Evolutionary conservation across 2,329 filamentous ascomycete species (phyloP).

Genomic region (Diaporthe nobilis): DNA sequence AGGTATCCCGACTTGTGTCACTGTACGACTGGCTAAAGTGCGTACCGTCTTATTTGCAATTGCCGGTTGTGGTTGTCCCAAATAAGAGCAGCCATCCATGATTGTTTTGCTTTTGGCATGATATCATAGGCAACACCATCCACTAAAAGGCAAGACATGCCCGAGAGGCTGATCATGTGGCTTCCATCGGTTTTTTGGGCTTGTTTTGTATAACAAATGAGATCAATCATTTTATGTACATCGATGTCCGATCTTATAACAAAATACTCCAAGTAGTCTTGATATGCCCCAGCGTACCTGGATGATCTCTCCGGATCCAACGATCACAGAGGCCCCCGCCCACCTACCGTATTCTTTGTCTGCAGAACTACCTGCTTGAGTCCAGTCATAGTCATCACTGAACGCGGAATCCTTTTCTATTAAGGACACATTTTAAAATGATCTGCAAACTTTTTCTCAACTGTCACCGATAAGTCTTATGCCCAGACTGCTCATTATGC

Average conservation of each 20-base stretch:
- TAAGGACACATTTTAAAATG: not conserved
- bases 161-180: not conserved
- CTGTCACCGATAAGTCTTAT: too few species aligned
- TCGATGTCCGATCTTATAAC: not conserved
- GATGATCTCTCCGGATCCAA: not conserved
- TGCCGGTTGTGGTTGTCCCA: not conserved
- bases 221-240: not conserved
- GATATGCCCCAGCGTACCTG: not conserved
- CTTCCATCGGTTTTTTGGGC: too few species aligned
- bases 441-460: not conserved
- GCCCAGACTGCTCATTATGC: not conserved
- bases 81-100: not conserved
- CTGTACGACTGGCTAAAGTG: slow-evolving; percentile 23
- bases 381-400: not conserved
- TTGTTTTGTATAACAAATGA: not conserved
- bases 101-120: not conserved
- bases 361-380: not conserved
- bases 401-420: not conserved
- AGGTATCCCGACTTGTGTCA: slow-evolving; percentile 24
- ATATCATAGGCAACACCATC: slow-evolving; percentile 18
- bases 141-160: slow-evolving; percentile 7
- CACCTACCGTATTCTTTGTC: not conserved
- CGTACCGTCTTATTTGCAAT: not conserved
- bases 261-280: too few species aligned
- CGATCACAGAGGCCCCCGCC: not conserved